phyloP scores from a whole-genome alignment of 2,329 filamentous ascomycete genomes.

The Lachnellula hyalina region DNA sequence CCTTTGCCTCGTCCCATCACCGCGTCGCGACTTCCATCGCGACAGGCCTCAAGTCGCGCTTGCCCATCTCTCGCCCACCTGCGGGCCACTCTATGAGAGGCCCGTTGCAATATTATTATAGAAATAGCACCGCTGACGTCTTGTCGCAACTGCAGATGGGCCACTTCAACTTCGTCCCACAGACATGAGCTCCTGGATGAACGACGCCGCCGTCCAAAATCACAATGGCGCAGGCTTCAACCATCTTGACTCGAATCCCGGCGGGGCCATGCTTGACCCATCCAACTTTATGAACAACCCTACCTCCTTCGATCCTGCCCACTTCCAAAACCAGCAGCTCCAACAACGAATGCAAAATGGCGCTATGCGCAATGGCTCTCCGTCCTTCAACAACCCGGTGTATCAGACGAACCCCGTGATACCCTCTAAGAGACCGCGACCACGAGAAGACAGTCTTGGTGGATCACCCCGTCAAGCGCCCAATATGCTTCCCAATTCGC shows the following conservation, averaged over 20 bases:
- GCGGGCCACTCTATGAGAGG: slow-evolving; percentile 20
- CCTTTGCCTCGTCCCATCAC: slow-evolving; percentile 18
- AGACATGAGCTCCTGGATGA: slow-evolving; percentile 70
- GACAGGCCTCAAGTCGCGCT: slow-evolving; percentile 21
- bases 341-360: slow-evolving; percentile 69
- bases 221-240: slow-evolving; percentile 66
- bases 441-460: slow-evolving; percentile 76
- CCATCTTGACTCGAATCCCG: slow-evolving; percentile 56
- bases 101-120: slow-evolving; percentile 2
- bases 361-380: slow-evolving; percentile 75
- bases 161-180: slow-evolving; percentile 36
- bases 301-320: slow-evolving; percentile 53
- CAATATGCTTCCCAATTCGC: slow-evolving; percentile 71
- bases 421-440: slow-evolving; percentile 81
- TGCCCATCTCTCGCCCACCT: slow-evolving; percentile 19
- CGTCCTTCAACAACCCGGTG: slow-evolving; percentile 68
- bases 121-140: slow-evolving; percentile 26
- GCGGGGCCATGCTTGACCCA: slow-evolving; percentile 59
- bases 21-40: slow-evolving; percentile 31
- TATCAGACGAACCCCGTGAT: slow-evolving; percentile 84
- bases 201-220: slow-evolving; percentile 61
- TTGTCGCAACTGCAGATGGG: slow-evolving; percentile 30
- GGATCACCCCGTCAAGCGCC: slow-evolving; percentile 75
- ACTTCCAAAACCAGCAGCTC: slow-evolving; percentile 44
- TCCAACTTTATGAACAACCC: slow-evolving; percentile 57